Evolutionary conservation across 768 basidiomycete genomes (phyloP).

Genomic region (Psilocybe subaeruginosa): DNA sequence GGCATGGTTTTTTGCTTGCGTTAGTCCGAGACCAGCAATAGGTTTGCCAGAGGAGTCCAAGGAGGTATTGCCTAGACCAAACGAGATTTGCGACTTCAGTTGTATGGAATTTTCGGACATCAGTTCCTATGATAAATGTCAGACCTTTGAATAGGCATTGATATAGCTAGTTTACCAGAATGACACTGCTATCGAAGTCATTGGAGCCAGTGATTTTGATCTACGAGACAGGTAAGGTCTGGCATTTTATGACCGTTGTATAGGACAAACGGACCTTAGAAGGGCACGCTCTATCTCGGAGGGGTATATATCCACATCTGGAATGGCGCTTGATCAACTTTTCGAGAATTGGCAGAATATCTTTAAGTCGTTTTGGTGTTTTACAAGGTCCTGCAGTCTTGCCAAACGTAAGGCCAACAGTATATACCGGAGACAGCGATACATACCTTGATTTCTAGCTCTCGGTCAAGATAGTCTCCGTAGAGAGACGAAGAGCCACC

Average conservation of each 20-base stretch:
- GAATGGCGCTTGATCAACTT: constrained; percentile 68
- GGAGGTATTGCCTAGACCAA: constrained; percentile 42
- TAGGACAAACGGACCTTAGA: constrained; percentile 58
- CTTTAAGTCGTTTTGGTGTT: constrained; percentile 76
- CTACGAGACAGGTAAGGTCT: constrained; percentile 28
- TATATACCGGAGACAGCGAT: too few species aligned
- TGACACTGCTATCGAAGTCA: constrained; percentile 60
- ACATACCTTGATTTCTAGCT: constrained; percentile 71
- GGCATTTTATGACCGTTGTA: not conserved
- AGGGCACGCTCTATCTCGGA: constrained; percentile 70
- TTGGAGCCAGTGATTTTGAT: constrained; percentile 39
- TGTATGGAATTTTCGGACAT: constrained; percentile 71
- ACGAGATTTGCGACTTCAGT: constrained; percentile 53
- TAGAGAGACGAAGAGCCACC: constrained; percentile 33
- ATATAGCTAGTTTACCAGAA: constrained; percentile 49
- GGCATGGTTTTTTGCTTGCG: constrained; percentile 47
- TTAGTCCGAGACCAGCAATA: constrained; percentile 45
- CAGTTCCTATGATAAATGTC: constrained; percentile 54
- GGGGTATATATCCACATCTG: constrained; percentile 69
- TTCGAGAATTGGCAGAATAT: constrained; percentile 54
- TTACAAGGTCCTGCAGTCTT: constrained; percentile 47
- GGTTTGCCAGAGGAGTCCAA: constrained; percentile 55
- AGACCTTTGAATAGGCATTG: not conserved
- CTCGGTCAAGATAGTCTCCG: constrained; percentile 62
- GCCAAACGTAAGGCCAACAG: not conserved